Conservation (phyloP, 192 early-diverging fungal species). For the Neocallimastix lanati region DNA sequence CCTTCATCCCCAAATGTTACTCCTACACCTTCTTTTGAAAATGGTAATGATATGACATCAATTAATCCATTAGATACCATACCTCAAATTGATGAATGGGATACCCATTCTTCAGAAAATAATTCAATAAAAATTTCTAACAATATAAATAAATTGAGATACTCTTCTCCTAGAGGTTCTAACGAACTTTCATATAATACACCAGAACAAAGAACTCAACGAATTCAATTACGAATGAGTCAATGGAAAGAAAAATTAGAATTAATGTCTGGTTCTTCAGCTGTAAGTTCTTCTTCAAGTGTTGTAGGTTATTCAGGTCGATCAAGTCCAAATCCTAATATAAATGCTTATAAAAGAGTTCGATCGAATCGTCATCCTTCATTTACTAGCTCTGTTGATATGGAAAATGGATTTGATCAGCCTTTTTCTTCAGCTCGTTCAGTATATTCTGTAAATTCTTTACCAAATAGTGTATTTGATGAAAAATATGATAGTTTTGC, state of each 20-base stretch:
- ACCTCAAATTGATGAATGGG: background rate
- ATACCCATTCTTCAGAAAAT: background rate
- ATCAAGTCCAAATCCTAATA: background rate
- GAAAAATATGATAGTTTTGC: background rate
- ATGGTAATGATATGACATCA: background rate
- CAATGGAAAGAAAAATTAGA: background rate
- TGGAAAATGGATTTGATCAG: background rate
- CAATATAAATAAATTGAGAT: background rate
- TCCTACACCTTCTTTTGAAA: background rate
- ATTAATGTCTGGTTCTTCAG: background rate
- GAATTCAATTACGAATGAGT: background rate
- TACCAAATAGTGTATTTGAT: background rate
- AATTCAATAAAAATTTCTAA: background rate
- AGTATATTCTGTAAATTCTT: background rate
- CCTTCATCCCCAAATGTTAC: background rate
- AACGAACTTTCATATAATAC: background rate
- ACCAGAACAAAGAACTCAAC: background rate
- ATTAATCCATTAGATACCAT: background rate
- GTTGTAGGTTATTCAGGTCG: background rate
- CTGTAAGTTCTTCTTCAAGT: background rate
- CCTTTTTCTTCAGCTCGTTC: background rate
- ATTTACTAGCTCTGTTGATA: background rate
- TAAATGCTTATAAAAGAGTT: background rate
- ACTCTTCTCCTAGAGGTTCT: background rate
- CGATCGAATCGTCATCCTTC: background rate